phyloP scores from a whole-genome alignment of 805 yeast genomes.

The Kodamaea kaohsiungensis region DNA sequence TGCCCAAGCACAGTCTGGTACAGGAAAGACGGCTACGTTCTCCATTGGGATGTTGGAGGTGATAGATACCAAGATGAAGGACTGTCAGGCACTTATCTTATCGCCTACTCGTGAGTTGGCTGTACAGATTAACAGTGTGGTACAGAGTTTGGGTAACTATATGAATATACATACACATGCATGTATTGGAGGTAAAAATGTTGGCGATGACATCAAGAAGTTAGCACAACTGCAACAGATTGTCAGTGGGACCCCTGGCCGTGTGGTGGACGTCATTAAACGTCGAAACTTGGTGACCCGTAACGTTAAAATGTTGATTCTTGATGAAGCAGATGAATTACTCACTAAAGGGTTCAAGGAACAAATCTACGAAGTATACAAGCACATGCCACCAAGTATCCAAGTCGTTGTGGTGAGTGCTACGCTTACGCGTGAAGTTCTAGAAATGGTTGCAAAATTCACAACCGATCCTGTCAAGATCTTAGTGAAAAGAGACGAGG shows the following conservation, averaged over 20 bases:
- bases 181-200: slow-evolving; percentile 94
- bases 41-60: slow-evolving; percentile 72
- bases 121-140: slow-evolving; percentile 91
- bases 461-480: slow-evolving; percentile 93
- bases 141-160: slow-evolving; percentile 84
- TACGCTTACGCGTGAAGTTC: slow-evolving; percentile 87
- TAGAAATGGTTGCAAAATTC: slow-evolving; percentile 89
- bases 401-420: slow-evolving; percentile 97
- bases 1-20: slow-evolving; percentile 89
- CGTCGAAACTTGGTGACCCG: slow-evolving; percentile 82
- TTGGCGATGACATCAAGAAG: slow-evolving; percentile 84
- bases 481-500: slow-evolving; percentile 90
- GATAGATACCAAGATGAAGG: slow-evolving; percentile 69
- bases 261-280: slow-evolving; percentile 94
- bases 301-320: slow-evolving; percentile 86
- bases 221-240: slow-evolving; percentile 86
- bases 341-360: slow-evolving; percentile 92
- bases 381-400: slow-evolving; percentile 75
- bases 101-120: slow-evolving; percentile 99
- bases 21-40: slow-evolving; percentile 90
- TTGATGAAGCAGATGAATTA: slow-evolving; percentile 97
- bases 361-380: slow-evolving; percentile 91
- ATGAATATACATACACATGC: slow-evolving; percentile 93
- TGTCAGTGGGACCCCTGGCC: slow-evolving; percentile 98
- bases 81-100: slow-evolving; percentile 89